Base-by-base conservation (phyloP, 202 grass and related monocot species). In the Panicum virgatum region DNA sequence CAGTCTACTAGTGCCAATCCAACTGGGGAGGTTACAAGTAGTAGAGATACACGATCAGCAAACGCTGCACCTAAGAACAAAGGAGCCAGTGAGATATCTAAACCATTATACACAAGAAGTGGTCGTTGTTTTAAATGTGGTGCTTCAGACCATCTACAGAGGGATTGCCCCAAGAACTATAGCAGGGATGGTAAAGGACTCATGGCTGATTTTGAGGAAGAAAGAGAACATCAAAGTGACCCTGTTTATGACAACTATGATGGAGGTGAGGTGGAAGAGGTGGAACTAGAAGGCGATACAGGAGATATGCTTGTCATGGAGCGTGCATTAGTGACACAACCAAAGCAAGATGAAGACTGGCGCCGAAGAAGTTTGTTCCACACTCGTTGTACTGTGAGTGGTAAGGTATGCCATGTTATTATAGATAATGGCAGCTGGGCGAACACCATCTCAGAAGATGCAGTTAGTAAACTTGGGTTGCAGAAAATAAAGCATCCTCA, bases 391-490 rank as follows among this genome's bases (percentile, higher is more conserved):
- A 38, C 16, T 16, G 11, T 39, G 3, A 18, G 62, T 12, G 62
- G 32, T 64, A 65, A 38, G 10, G 62, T 37, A 37, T 37, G 30
- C 3, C 61, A 63, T 63, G 14, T 36, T 2, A 63, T 63, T 63
- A 63, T 63, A 36, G 62, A 64, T 64, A 64, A 64, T 64, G 62
- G 62, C 3, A 72, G 69, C 18, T 72, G 29, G 47, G 47, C 20
- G 69, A 72, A 72, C 9, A 53, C 16, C 52, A 72, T 72, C 34
- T 72, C 69, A n/a, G 27, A 72, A 72, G 69, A 52, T 19, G 69
- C 29, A 3, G 29, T 72, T 32, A 72, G n/a, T 12, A 72, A 72
- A 72, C 69, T 37, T 72, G 16, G 69, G 10, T 16, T 72, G n/a
- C 9, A 30, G 18, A 53, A 72, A 72, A 0, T 36, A 2, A 72